A percentile compares a stretch with the other conserved stretches of the same genome.
phyloP scores from a whole-genome alignment of 2,329 filamentous ascomycete species.

The Fusarium nematophilum region DNA sequence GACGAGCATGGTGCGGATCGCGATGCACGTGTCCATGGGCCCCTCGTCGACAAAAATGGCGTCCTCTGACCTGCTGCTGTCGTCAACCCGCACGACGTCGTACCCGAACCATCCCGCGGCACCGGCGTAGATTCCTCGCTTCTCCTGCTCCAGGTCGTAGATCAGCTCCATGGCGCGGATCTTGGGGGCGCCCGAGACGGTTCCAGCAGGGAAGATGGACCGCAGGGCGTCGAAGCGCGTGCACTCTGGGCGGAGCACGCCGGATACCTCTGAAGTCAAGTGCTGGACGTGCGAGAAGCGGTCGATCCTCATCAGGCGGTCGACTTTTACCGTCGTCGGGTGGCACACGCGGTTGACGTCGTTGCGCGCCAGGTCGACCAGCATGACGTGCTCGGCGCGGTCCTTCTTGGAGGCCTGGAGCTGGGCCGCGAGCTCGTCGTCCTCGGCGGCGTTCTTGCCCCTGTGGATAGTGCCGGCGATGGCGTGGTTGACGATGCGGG shows the following conservation, averaged over 20 bases:
- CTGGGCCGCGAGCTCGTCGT: constrained; percentile 80
- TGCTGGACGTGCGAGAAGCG: constrained; percentile 98
- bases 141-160: constrained; percentile 91
- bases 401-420: constrained; percentile 79
- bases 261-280: constrained; percentile 94
- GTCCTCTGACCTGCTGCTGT: constrained; percentile 53
- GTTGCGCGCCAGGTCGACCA: constrained; percentile 95
- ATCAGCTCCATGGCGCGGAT: constrained; percentile 98
- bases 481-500: constrained; percentile 92
- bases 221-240: constrained; percentile 96
- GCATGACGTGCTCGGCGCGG: constrained; percentile 94
- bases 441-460: constrained; percentile 76
- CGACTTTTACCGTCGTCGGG: constrained; percentile 87
- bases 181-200: constrained; percentile 94
- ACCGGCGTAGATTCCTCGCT: constrained; percentile 93
- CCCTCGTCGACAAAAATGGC: constrained; percentile 67
- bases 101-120: constrained; percentile 98
- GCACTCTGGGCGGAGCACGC: constrained; percentile 83
- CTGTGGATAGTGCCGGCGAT: constrained; percentile 96
- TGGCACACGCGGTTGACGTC: constrained; percentile 97
- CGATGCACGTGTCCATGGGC: constrained; percentile 89
- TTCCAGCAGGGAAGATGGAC: constrained; percentile 96
- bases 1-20: constrained; percentile 90
- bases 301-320: constrained; percentile 93
- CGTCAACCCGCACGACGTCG: constrained; percentile 73